These are phyloP conservation scores for Podaxis carcinomalis DNA, from an alignment of 768 basidiomycete genomes.

Conservation along the genomic window DNA sequence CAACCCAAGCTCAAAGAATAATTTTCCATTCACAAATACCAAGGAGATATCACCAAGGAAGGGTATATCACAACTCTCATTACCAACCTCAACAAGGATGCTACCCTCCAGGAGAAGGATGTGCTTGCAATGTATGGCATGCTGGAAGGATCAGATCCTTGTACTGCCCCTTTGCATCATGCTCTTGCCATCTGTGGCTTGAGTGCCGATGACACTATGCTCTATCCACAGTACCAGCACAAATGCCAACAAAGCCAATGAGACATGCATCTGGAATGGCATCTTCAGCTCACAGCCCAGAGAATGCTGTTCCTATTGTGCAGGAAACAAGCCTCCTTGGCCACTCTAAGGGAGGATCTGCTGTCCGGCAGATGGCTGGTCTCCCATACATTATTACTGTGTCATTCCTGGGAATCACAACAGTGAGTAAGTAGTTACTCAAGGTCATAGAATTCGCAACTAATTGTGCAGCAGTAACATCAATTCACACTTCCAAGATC, in stretches of 20 bases:
- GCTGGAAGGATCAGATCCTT: conserved; percentile 84
- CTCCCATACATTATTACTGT: conserved; percentile 79
- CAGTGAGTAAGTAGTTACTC: conserved; percentile 71
- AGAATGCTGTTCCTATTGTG: conserved; percentile 96
- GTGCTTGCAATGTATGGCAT: conserved; percentile 93
- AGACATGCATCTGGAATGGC: conserved; percentile 95
- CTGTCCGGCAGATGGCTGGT: conserved; percentile 95
- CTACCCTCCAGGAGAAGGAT: conserved; percentile 87
- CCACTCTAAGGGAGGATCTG: conserved; percentile 98
- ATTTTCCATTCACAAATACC: conserved; percentile 52
- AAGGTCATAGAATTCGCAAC: neutral
- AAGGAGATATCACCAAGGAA: conserved; percentile 49
- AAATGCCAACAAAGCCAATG: conserved; percentile 92
- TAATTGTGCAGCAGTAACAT: conserved; percentile 63
- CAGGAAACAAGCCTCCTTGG: conserved; percentile 97
- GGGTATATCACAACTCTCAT: conserved; percentile 75
- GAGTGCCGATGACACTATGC: conserved; percentile 88
- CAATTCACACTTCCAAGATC: conserved; percentile 87
- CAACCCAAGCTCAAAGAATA: conserved; percentile 82
- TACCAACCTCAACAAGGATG: conserved; percentile 86
- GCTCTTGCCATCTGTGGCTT: conserved; percentile 97
- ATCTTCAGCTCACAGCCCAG: conserved; percentile 88
- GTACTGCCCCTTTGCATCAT: conserved; percentile 86
- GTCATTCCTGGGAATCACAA: conserved; percentile 95
- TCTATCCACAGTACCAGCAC: conserved; percentile 90